phyloP scores from a whole-genome alignment of 345 rosid species.

The Eucalyptus leucophloia region DNA sequence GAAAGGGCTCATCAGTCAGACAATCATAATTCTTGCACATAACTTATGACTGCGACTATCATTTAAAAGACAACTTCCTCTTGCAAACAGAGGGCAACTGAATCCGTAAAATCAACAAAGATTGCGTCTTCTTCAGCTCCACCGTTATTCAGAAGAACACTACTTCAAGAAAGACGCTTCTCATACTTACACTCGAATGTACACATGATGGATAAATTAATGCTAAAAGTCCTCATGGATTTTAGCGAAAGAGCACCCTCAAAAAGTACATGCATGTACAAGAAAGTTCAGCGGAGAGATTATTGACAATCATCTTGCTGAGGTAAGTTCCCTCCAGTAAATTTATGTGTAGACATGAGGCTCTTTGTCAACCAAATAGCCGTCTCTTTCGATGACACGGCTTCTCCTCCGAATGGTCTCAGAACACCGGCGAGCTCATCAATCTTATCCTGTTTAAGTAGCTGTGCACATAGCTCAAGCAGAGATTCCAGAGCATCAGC shows the following conservation, averaged over 20 bases:
- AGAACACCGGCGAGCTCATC: slow-evolving; percentile 88
- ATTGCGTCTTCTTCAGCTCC: neutral
- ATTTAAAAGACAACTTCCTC: neutral
- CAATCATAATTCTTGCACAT: neutral
- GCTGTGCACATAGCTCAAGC: slow-evolving; percentile 82
- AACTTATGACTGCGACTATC: neutral
- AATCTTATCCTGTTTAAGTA: slow-evolving; percentile 76
- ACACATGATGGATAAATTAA: neutral
- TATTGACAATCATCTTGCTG: neutral
- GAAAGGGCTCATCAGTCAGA: neutral
- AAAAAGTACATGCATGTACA: neutral
- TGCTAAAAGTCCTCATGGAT: neutral
- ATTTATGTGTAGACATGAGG: slow-evolving; percentile 74
- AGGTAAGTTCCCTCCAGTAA: slow-evolving; percentile 36
- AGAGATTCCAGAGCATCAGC: slow-evolving; percentile 89
- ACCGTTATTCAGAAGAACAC: neutral
- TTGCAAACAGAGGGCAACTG: neutral
- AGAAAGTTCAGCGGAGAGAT: slow-evolving; percentile 4
- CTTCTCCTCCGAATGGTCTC: slow-evolving; percentile 87
- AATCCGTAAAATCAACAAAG: neutral
- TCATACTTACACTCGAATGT: neutral
- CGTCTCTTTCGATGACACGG: slow-evolving; percentile 89
- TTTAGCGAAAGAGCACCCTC: neutral
- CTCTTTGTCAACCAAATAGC: slow-evolving; percentile 95
- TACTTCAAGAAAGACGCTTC: neutral